Base-by-base conservation (phyloP, 2,329 filamentous ascomycete genomes). In the Chrysosphaeria jannelii region DNA sequence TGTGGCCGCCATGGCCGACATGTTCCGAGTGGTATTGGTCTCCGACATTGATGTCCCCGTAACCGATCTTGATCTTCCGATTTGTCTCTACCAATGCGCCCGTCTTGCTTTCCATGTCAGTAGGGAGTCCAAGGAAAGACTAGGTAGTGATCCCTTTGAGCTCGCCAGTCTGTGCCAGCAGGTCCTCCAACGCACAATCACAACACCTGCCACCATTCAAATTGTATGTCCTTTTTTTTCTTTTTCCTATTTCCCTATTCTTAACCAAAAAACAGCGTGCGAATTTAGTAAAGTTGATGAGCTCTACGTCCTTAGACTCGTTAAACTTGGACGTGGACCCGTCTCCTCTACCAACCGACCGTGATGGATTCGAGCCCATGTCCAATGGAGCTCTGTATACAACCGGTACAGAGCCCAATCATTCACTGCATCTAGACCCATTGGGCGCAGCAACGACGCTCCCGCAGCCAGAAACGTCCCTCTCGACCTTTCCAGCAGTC, bases 71-170 rank as follows among this genome's bases (percentile, higher is more conserved):
- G 56, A 61, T 27, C 42, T 61, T 18, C 50, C 55, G 6, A 47
- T 53, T 4, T 60, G 56, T 29, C 50, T 53, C 2, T 57, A 57
- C 26, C 54, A 60, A 30, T 59, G 55, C 24, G 48, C 50, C 7
- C 46, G 52, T 14, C 48, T 58, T 34, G 37, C 61, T 24, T 53
- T 50, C 16, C 53, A 57, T 29, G 47, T 47, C 3, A 46, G 51
- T 23, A 51, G 54, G 25, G 48, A 44, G 11, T 43, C 39, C 3
- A n/a, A n/a, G n/a, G n/a, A n/a, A n/a, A n/a, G n/a, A n/a, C n/a
- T n/a, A n/a, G 15, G 14, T 23, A 47, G 52, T 22, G 53, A 54
- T 8, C 41, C 43, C 10, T 47, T 58, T 12, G 53, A 59, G 24
- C 45, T 54, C 20, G 50, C 50, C 3, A 43, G 40, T n/a, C 42